phyloP scores from a whole-genome alignment of 2,329 filamentous ascomycete genomes.

The Tolypocladium album region DNA sequence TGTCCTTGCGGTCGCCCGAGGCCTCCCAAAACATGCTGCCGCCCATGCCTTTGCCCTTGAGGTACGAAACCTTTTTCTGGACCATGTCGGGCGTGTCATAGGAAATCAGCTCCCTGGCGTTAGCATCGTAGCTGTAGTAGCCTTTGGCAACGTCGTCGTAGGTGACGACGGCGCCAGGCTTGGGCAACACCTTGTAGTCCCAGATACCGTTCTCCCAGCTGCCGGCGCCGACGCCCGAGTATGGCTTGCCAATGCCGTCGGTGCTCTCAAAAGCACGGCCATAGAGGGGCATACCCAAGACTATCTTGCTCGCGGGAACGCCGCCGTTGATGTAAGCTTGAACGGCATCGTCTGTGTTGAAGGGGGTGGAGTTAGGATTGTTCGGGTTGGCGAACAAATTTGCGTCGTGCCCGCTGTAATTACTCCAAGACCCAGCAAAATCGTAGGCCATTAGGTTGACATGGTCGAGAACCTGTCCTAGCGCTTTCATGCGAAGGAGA shows the following conservation, averaged over 20 bases:
- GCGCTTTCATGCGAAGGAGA: conserved; percentile 33
- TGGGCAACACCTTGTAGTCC: conserved; percentile 72
- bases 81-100: conserved; percentile 58
- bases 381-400: conserved; percentile 52
- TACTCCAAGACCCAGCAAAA: conserved; percentile 62
- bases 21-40: conserved; percentile 85
- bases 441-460: conserved; percentile 71
- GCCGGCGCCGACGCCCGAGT: conserved; percentile 52
- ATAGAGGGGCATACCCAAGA: conserved; percentile 64
- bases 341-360: conserved; percentile 56
- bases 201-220: conserved; percentile 66
- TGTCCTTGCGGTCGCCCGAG: conserved; percentile 52
- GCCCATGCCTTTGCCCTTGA: conserved; percentile 51
- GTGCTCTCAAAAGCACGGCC: conserved; percentile 27
- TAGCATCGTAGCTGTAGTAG: conserved; percentile 59
- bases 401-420: conserved; percentile 53
- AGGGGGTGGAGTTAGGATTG: conserved; percentile 53
- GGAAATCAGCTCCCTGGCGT: conserved; percentile 52
- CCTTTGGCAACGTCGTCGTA: conserved; percentile 49
- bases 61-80: conserved; percentile 52
- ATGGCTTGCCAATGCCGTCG: conserved; percentile 54
- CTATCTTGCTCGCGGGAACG: conserved; percentile 54
- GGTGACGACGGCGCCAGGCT: conserved; percentile 43
- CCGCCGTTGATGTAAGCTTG: conserved; percentile 52
- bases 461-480: conserved; percentile 41